Percentiles rank a stretch among this genome's conserved stretches.
Conservation (phyloP, 306 rosid species). For the Acacia crassicarpa region DNA sequence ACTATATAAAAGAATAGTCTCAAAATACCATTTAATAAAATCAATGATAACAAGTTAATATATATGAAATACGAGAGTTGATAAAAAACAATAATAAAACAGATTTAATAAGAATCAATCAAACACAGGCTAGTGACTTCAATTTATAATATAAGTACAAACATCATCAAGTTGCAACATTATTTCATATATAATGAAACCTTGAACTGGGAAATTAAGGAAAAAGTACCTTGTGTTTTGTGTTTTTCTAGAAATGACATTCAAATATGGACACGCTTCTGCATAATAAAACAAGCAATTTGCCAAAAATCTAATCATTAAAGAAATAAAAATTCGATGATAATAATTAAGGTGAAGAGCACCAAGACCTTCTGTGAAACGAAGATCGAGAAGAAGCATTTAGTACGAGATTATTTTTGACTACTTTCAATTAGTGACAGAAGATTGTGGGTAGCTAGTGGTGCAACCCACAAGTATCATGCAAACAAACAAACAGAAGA, state of each 20-base stretch:
- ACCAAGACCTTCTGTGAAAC: not conserved
- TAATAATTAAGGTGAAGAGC: conserved; percentile 19
- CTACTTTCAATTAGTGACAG: conserved; percentile 8
- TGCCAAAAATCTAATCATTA: not conserved
- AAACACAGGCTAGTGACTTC: not conserved
- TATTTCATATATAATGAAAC: not conserved
- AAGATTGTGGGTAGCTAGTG: conserved; percentile 27
- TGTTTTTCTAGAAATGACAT: not conserved
- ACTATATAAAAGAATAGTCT: not conserved
- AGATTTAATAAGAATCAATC: not conserved
- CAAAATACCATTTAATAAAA: not conserved
- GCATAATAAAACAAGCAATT: not conserved
- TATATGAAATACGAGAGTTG: not conserved
- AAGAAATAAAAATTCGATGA: not conserved
- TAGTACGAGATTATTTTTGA: conserved; percentile 6
- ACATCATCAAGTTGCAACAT: not conserved
- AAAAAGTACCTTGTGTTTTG: not conserved
- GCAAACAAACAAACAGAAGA: not conserved
- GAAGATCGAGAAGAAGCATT: not conserved
- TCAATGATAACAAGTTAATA: not conserved
- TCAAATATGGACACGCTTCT: not conserved
- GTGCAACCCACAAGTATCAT: conserved; percentile 17
- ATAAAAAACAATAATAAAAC: not conserved
- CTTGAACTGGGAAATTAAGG: not conserved
- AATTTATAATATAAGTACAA: not conserved